Evolutionary conservation across 2,329 filamentous ascomycete genomes (phyloP).

Genomic region (Coniosporium tulheliwenetii): DNA sequence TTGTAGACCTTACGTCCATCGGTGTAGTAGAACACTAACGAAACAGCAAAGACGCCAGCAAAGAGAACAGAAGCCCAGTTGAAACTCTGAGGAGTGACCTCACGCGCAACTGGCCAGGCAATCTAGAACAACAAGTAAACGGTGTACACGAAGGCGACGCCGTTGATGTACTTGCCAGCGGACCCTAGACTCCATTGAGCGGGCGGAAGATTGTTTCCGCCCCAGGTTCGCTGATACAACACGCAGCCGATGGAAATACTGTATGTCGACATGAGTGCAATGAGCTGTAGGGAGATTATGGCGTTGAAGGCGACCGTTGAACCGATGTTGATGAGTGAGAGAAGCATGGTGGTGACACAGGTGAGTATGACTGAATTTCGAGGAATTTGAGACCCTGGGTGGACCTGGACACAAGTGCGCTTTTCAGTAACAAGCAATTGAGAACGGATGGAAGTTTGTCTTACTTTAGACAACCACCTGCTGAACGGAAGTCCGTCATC

Average conservation of each 20-base stretch:
- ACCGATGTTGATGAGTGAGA: constrained; percentile 26
- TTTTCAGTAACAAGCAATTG: background rate
- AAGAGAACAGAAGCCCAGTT: constrained; percentile 10
- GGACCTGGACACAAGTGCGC: background rate
- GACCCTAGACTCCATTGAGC: constrained; percentile 21
- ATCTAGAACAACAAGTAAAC: constrained; percentile 20
- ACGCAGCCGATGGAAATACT: constrained; percentile 17
- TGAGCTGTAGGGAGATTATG: constrained; percentile 18
- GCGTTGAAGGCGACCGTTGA: constrained; percentile 22
- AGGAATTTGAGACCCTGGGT: background rate
- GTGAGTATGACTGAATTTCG: constrained; percentile 14
- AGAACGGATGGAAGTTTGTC: constrained; percentile 4
- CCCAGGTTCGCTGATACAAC: constrained; percentile 2
- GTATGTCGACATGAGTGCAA: constrained; percentile 16
- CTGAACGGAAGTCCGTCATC: constrained; percentile 13
- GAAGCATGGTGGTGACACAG: constrained; percentile 13
- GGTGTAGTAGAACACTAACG: constrained; percentile 5
- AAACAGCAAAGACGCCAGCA: constrained; percentile 6
- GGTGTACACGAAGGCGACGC: constrained; percentile 17
- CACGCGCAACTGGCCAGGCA: constrained; percentile 15
- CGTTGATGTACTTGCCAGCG: constrained; percentile 20
- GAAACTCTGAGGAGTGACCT: constrained; percentile 4
- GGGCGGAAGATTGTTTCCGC: constrained; percentile 9
- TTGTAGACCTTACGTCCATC: constrained; percentile 5
- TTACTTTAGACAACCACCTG: constrained; percentile 11